These are phyloP conservation scores for Stylosanthes scabra DNA, from an alignment of 331 rosid genomes.

Conservation along the genomic window DNA sequence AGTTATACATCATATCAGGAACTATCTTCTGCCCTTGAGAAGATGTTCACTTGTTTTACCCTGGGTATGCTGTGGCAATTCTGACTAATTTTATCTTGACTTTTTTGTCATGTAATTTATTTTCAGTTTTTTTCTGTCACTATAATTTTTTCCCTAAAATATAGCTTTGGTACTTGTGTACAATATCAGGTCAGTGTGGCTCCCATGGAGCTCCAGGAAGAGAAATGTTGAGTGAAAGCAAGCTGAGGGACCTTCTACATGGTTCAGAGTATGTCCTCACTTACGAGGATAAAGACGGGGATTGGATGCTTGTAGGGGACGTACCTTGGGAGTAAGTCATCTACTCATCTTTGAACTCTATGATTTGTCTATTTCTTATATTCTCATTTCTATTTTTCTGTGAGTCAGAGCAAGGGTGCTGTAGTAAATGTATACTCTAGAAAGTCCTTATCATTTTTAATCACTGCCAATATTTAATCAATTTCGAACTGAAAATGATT, in stretches of 20 bases:
- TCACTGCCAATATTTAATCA: not conserved
- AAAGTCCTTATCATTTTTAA: not conserved
- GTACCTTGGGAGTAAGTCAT: conserved; percentile 92
- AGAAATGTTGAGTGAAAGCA: conserved; percentile 86
- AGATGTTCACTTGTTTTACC: conserved; percentile 92
- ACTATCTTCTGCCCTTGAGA: conserved; percentile 88
- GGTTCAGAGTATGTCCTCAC: conserved; percentile 93
- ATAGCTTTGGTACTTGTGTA: conserved; percentile 23
- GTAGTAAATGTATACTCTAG: not conserved
- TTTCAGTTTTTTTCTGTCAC: not conserved
- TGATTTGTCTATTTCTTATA: not conserved
- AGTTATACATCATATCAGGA: conserved; percentile 74
- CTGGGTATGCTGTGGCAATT: conserved; percentile 60
- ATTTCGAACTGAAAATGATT: conserved; percentile 15
- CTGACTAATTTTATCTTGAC: not conserved
- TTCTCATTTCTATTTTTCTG: conserved; percentile 4
- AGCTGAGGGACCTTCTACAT: conserved; percentile 86
- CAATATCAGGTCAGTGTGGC: conserved; percentile 77
- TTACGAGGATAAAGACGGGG: conserved; percentile 88
- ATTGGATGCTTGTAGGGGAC: conserved; percentile 99
- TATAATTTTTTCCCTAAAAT: conserved; percentile 5
- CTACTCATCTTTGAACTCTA: conserved; percentile 25
- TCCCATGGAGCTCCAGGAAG: conserved; percentile 75
- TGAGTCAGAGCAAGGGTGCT: not conserved
- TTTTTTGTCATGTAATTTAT: not conserved